phyloP scores from a whole-genome alignment of 2,329 filamentous ascomycete species.

The Verticillium dahliae region DNA sequence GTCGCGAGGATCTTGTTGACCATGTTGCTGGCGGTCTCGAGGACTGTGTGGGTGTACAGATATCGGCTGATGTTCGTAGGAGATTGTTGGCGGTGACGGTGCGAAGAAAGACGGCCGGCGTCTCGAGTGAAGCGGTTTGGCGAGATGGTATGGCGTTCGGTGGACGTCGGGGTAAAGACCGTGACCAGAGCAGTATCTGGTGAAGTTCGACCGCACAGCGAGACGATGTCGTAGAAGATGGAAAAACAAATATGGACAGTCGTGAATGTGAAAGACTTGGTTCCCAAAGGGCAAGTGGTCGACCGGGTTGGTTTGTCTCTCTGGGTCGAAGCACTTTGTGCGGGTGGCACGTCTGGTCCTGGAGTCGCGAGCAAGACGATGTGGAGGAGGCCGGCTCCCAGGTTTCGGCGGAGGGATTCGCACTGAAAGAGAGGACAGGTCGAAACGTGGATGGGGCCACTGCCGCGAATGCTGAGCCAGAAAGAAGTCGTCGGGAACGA shows the following conservation, averaged over 20 bases:
- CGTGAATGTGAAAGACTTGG: neutral
- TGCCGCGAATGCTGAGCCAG: neutral
- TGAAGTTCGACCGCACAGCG: neutral
- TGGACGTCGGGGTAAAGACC: neutral
- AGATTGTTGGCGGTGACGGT: neutral
- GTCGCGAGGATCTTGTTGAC: constrained; percentile 47
- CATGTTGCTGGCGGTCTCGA: constrained; percentile 27
- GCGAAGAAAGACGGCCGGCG: neutral
- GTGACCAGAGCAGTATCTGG: neutral
- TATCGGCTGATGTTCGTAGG: neutral
- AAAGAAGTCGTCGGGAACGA: neutral
- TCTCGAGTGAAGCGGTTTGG: neutral
- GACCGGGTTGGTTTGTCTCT: neutral
- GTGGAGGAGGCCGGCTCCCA: neutral
- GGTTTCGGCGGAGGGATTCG: neutral
- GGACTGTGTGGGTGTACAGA: neutral
- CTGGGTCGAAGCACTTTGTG: neutral
- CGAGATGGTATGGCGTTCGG: neutral
- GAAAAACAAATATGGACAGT: neutral
- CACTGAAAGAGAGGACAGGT: neutral
- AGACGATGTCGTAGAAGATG: neutral
- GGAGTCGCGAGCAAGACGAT: neutral
- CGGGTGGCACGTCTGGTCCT: neutral
- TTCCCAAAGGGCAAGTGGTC: neutral
- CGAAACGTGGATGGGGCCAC: neutral